Evolutionary conservation across 2,329 filamentous ascomycete genomes (phyloP).

Genomic region (Arthrinium puccinioides): DNA sequence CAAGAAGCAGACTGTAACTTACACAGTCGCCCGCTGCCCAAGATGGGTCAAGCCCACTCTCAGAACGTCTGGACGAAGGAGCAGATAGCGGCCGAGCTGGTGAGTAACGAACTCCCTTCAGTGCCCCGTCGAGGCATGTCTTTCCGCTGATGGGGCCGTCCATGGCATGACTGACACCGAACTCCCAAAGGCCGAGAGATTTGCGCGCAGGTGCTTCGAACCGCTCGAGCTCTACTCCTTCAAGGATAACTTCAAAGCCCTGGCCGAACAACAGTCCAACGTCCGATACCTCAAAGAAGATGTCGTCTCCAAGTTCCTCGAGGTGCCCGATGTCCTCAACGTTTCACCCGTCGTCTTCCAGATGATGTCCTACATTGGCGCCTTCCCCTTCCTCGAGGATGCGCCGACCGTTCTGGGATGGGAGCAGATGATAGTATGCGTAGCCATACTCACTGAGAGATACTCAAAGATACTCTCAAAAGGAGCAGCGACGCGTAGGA

Average conservation of each 20-base stretch:
- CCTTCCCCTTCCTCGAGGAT: conserved; percentile 66
- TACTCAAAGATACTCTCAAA: conserved; percentile 56
- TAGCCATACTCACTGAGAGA: conserved; percentile 65
- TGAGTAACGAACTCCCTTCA: conserved; percentile 23
- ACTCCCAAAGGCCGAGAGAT: conserved; percentile 44
- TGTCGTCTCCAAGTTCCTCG: conserved; percentile 64
- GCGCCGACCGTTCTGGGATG: conserved; percentile 64
- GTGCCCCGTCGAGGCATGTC: not conserved
- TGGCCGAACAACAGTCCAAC: conserved; percentile 57
- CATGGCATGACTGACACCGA: conserved; percentile 4
- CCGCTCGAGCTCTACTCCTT: conserved; percentile 67
- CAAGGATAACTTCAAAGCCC: conserved; percentile 63
- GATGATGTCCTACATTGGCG: conserved; percentile 63
- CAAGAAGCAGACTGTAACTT: too few species aligned
- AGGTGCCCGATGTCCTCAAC: conserved; percentile 62
- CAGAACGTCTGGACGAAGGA: conserved; percentile 41
- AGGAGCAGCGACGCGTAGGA: conserved; percentile 49
- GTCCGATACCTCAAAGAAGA: conserved; percentile 63
- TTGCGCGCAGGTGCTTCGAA: conserved; percentile 64
- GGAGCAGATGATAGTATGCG: conserved; percentile 63
- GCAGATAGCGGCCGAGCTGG: conserved; percentile 43
- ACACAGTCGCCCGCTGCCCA: too few species aligned
- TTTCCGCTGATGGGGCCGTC: not conserved
- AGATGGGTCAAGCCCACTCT: conserved; percentile 3
- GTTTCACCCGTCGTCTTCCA: conserved; percentile 65